Conservation (phyloP, 192 early-diverging fungal species). For the Rhizoclosmatium globosum region DNA sequence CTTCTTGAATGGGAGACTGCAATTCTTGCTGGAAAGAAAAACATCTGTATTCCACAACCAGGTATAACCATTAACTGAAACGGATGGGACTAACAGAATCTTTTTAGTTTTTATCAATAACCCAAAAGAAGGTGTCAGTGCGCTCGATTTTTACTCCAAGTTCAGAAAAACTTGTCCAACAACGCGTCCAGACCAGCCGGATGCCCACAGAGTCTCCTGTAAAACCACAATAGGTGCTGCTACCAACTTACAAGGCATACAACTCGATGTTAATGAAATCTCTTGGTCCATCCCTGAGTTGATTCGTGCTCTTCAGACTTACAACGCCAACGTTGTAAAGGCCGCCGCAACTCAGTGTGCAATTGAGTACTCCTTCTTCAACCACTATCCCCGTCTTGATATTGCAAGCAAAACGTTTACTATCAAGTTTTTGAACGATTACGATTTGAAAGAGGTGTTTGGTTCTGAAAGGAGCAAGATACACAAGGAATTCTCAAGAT, state of each 20-base stretch:
- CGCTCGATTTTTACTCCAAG: not conserved
- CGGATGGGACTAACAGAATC: no score
- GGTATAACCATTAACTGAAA: not conserved
- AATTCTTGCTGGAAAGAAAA: conserved; percentile 22
- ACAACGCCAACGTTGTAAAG: not conserved
- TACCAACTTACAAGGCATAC: conserved; percentile 20
- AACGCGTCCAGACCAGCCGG: not conserved
- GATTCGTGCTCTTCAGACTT: conserved; percentile 26
- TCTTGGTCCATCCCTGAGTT: conserved; percentile 29
- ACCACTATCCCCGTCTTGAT: not conserved
- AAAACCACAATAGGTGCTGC: not conserved
- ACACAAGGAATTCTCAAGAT: not conserved
- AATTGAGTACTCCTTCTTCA: conserved; percentile 12
- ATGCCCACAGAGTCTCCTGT: conserved; percentile 8
- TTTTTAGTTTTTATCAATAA: conserved; percentile 29
- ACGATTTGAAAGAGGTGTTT: conserved; percentile 27
- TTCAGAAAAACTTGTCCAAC: conserved; percentile 16
- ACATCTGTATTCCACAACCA: conserved; percentile 33
- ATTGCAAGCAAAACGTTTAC: not conserved
- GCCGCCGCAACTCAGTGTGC: conserved; percentile 20
- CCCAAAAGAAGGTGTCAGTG: not conserved
- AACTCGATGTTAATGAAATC: conserved; percentile 18
- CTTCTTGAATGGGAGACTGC: conserved; percentile 46
- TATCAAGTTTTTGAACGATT: conserved; percentile 6
- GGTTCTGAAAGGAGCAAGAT: not conserved